Evolutionary conservation across 495 filamentous ascomycete species (phyloP), one percentile per base, ranked within the genome.

Genomic region (Podospora appendiculata): DNA sequence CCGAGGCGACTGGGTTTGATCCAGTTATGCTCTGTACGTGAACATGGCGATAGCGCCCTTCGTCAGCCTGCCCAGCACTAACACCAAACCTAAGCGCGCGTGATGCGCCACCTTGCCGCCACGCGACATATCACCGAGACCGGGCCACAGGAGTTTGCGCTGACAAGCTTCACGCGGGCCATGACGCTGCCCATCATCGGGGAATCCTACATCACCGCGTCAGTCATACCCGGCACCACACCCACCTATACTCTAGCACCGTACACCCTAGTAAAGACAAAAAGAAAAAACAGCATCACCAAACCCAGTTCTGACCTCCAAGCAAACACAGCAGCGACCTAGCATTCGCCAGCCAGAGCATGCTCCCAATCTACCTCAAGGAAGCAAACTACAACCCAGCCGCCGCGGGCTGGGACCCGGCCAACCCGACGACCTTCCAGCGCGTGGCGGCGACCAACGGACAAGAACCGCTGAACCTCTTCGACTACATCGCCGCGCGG

Each of bases 41-140:
- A 55, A 50, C 39, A 16, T 61, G 13, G 55, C 16, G 19, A 25
- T 25, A 2, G 25, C 25, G 25, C 25, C 25, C 25, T 25, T 25
- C 25, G 5, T 25, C n/a, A n/a, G n/a, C n/a, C n/a, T n/a, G n/a
- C n/a, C n/a, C n/a, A n/a, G 25, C 5, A 25, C 13, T 36, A 10
- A 43, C n/a, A 4, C 12, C 16, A 11, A 43, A 8, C 8, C 9
- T 2, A 4, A 45, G 43, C 44, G 13, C 71, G 73, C 6, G 54
- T 78, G 25, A 53, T 81, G 51, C 71, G 69, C 53, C 77, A 82
- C 44, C 53, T 82, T 0, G 69, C 66, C 11, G 71, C 77, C 47
- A 76, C 77, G 71, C 72, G 71, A 6, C 62, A 75, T 34, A 63
- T 82, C 41, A 41, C 45, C 6, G 72, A 81, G 54, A 70, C 64